Evolutionary conservation across 2,329 filamentous ascomycete species (phyloP).

Genomic region (Stachybotrys elegans): DNA sequence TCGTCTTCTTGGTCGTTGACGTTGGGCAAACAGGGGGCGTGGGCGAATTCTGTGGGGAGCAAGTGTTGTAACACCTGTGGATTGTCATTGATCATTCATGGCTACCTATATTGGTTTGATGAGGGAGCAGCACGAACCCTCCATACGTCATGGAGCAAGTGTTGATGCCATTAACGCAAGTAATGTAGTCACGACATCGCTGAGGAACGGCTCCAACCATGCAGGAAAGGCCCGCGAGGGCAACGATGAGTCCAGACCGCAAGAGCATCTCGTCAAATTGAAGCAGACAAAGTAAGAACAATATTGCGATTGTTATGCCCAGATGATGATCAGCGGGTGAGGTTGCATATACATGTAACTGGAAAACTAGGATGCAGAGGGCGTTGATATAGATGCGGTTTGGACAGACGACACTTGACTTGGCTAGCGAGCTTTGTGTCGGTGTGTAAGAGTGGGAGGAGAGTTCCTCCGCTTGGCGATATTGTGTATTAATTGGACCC

Average conservation of each 20-base stretch:
- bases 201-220: conserved; percentile 5
- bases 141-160: conserved; percentile 20
- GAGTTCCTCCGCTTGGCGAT: too few species aligned
- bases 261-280: too few species aligned
- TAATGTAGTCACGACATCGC: conserved; percentile 1
- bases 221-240: conserved; percentile 5
- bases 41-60: conserved; percentile 16
- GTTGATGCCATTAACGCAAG: conserved; percentile 23
- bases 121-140: conserved; percentile 19
- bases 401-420: too few species aligned
- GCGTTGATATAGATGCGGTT: too few species aligned
- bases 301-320: too few species aligned
- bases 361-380: too few species aligned
- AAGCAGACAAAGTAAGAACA: too few species aligned
- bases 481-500: too few species aligned
- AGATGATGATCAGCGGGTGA: too few species aligned
- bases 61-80: conserved; percentile 24
- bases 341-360: too few species aligned
- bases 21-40: conserved; percentile 4
- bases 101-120: neutral
- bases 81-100: neutral
- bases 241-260: conserved; percentile 6
- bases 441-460: too few species aligned
- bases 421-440: too few species aligned
- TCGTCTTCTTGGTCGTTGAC: neutral